Conservation (phyloP, 225 moss, liverwort and hornwort species). For the Takakia lepidozioides region DNA sequence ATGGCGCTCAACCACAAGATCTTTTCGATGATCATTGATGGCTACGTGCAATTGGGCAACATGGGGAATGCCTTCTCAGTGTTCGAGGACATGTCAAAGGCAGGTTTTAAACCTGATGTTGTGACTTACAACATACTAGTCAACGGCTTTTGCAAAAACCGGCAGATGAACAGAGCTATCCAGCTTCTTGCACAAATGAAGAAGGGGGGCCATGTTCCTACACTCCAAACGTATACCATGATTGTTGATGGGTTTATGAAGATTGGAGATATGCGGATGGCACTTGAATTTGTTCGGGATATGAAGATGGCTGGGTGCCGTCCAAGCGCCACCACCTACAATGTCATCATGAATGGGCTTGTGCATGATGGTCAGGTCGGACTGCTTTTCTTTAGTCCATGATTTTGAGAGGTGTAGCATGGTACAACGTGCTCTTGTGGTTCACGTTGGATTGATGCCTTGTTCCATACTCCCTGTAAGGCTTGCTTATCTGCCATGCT, state of each 20-base stretch:
- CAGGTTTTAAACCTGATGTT: conserved; percentile 62
- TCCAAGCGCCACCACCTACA: conserved; percentile 66
- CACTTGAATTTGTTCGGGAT: conserved; percentile 50
- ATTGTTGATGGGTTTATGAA: conserved; percentile 65
- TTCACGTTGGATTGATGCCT: no score
- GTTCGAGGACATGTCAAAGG: conserved; percentile 60
- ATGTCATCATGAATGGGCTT: conserved; percentile 66
- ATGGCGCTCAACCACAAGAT: conserved; percentile 58
- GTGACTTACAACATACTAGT: conserved; percentile 66
- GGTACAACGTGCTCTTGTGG: no score
- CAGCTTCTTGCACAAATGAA: conserved; percentile 52
- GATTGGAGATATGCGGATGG: conserved; percentile 53
- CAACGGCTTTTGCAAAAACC: conserved; percentile 59
- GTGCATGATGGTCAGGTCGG: conserved; percentile 58
- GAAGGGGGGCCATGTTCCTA: conserved; percentile 38
- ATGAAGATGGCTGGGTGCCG: conserved; percentile 68
- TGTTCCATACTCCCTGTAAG: no score
- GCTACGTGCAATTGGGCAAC: conserved; percentile 69
- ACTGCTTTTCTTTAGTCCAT: neutral
- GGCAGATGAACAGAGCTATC: conserved; percentile 53
- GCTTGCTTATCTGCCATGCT: no score
- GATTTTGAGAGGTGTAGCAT: no score
- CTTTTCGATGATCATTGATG: conserved; percentile 69
- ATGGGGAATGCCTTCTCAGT: conserved; percentile 52
- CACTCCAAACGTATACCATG: conserved; percentile 55